A percentile compares a stretch with the other conserved stretches of the same genome.
Conservation (phyloP, 1,284 basidiomycete genomes). For the Naganishia sp. region DNA sequence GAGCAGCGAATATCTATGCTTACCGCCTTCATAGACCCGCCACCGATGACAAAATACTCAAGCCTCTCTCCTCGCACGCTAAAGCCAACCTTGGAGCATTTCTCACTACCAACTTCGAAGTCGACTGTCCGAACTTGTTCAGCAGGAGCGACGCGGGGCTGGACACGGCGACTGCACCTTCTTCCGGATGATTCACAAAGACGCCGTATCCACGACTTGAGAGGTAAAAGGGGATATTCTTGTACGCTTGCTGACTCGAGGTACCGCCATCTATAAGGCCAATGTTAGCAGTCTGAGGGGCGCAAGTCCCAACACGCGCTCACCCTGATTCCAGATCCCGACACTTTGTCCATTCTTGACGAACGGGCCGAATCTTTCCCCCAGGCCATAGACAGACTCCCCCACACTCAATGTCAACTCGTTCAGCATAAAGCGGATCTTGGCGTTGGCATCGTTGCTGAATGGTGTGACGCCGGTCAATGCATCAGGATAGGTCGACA, state of each 20-base stretch:
- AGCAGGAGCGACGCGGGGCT: not conserved
- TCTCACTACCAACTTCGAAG: constrained; percentile 71
- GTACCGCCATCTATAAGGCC: constrained; percentile 42
- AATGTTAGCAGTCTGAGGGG: constrained; percentile 46
- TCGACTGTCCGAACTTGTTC: constrained; percentile 51
- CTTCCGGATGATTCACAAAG: constrained; percentile 74
- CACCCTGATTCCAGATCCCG: constrained; percentile 71
- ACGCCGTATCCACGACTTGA: constrained; percentile 67
- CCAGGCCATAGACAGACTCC: constrained; percentile 70
- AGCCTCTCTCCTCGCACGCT: constrained; percentile 65
- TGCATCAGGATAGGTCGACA: constrained; percentile 58
- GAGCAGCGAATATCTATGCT: not conserved
- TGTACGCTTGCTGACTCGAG: constrained; percentile 71
- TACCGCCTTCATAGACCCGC: constrained; percentile 44
- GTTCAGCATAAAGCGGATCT: constrained; percentile 61
- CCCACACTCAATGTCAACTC: constrained; percentile 70
- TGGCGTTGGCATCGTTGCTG: not conserved
- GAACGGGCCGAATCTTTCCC: constrained; percentile 68
- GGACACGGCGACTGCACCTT: constrained; percentile 52
- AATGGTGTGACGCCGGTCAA: constrained; percentile 24
- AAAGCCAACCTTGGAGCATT: constrained; percentile 69
- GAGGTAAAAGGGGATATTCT: constrained; percentile 48
- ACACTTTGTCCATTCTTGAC: constrained; percentile 70
- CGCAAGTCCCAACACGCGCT: not conserved
- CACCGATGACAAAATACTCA: constrained; percentile 64